Evolutionary conservation across 2,329 filamentous ascomycete genomes (phyloP).

Genomic region (Paracamarosporium sp.): DNA sequence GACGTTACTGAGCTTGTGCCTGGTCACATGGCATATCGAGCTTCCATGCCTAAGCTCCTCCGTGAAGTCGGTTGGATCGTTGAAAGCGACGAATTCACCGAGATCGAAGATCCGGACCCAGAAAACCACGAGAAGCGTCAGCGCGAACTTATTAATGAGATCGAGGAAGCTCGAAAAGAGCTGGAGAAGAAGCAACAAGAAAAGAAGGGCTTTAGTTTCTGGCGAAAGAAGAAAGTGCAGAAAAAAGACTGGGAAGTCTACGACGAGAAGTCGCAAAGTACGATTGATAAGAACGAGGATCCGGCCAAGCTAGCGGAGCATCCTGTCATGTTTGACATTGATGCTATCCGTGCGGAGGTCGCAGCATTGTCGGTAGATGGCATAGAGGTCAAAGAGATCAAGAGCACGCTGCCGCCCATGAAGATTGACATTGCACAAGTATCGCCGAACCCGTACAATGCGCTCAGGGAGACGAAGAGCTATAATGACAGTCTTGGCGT

Average conservation of each 20-base stretch:
- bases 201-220: constrained; percentile 72
- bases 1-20: constrained; percentile 85
- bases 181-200: constrained; percentile 81
- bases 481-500: constrained; percentile 45
- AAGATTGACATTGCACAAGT: constrained; percentile 64
- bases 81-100: constrained; percentile 90
- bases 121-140: constrained; percentile 89
- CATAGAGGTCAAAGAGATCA: constrained; percentile 77
- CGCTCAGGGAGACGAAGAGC: constrained; percentile 50
- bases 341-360: constrained; percentile 76
- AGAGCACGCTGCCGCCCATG: constrained; percentile 89
- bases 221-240: constrained; percentile 79
- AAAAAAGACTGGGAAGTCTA: constrained; percentile 96
- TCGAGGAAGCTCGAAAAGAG: constrained; percentile 89
- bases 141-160: constrained; percentile 92
- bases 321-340: constrained; percentile 87
- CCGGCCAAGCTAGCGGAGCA: constrained; percentile 60
- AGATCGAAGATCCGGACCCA: constrained; percentile 97
- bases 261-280: constrained; percentile 67
- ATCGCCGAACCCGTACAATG: constrained; percentile 26
- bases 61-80: constrained; percentile 90
- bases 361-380: constrained; percentile 79
- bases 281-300: constrained; percentile 51
- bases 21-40: constrained; percentile 96
- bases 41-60: constrained; percentile 86